phyloP scores from a whole-genome alignment of 306 rosid species.

The Trichosanthes cucumerina region DNA sequence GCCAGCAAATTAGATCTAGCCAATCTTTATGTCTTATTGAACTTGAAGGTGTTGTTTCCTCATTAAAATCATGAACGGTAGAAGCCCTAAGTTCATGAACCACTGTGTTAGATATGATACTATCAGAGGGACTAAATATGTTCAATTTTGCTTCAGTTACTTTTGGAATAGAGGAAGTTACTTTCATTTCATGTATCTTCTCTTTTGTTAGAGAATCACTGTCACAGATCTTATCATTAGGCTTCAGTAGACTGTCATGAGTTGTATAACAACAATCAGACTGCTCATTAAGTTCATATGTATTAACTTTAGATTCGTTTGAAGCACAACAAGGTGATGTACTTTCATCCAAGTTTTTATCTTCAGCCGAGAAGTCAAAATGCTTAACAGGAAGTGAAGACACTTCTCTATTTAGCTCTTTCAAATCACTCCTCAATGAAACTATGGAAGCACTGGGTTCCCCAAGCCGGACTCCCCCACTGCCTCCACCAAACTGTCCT shows the following conservation, averaged over 20 bases:
- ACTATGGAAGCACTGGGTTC: constrained; percentile 25
- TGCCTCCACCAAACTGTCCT: constrained; percentile 37
- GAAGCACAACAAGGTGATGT: constrained; percentile 18
- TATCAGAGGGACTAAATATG: constrained; percentile 20
- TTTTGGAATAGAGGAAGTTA: constrained; percentile 20
- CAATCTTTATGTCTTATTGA: constrained; percentile 30
- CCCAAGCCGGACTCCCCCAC: constrained; percentile 15
- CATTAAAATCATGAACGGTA: constrained; percentile 29
- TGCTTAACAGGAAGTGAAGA: constrained; percentile 72
- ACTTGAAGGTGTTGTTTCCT: constrained; percentile 63
- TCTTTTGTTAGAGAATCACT: constrained; percentile 24
- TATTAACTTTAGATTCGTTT: constrained; percentile 18
- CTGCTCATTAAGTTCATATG: constrained; percentile 23
- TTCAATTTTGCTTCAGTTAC: constrained; percentile 18
- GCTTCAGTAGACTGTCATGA: constrained; percentile 5
- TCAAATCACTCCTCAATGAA: constrained; percentile 28
- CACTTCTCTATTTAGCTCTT: constrained; percentile 37
- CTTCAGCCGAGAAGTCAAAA: constrained; percentile 80
- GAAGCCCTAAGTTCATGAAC: constrained; percentile 20
- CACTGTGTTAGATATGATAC: constrained; percentile 32
- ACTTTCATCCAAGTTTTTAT: constrained; percentile 40
- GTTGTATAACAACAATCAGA: constrained; percentile 22
- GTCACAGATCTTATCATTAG: not conserved
- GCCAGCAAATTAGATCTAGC: constrained; percentile 63
- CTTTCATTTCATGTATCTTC: constrained; percentile 24